Evolutionary conservation across 1,284 basidiomycete genomes (phyloP).

Genomic region (Puccinia horiana): DNA sequence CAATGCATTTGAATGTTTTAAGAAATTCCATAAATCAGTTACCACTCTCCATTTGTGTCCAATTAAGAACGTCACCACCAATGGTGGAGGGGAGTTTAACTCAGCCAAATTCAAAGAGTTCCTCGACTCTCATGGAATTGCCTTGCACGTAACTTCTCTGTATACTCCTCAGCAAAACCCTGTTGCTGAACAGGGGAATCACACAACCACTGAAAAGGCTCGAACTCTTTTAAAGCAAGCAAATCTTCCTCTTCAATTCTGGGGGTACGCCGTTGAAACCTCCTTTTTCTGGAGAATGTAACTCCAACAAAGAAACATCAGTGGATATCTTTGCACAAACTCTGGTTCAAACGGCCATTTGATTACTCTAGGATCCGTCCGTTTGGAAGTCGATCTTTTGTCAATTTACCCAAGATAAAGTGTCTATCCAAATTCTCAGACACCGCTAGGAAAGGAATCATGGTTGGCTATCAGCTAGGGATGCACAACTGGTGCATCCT

Average conservation of each 20-base stretch:
- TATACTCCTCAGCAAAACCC: constrained; percentile 3
- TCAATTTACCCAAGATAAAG: not conserved
- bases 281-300: no score
- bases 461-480: constrained; percentile 5
- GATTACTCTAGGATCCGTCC: not conserved
- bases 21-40: no score
- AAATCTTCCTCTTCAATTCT: not conserved
- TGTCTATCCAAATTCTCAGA: not conserved
- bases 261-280: not conserved
- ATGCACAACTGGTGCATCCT: no score
- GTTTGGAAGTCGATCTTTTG: constrained; percentile 11
- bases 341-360: not conserved
- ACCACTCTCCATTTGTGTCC: no score
- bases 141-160: not conserved
- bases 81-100: no score
- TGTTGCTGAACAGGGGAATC: constrained; percentile 3
- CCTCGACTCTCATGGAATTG: not conserved
- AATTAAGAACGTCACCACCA: no score
- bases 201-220: not conserved
- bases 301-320: not conserved
- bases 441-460: not conserved
- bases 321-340: not conserved
- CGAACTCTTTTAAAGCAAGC: not conserved
- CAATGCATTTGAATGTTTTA: no score
- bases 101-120: no score